These are phyloP conservation scores for Aegle marmelos DNA, from an alignment of 345 rosid genomes.

Conservation along the genomic window DNA sequence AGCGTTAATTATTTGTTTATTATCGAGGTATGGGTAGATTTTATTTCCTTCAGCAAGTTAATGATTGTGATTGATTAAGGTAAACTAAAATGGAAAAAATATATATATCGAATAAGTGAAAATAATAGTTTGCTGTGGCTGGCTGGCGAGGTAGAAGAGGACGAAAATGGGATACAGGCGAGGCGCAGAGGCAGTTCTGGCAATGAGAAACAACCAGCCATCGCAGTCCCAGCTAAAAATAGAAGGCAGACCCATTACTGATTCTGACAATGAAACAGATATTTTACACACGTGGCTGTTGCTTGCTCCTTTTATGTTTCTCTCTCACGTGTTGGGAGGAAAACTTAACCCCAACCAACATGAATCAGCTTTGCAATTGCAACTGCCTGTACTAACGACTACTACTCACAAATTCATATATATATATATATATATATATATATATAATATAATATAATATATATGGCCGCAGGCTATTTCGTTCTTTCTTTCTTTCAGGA, in stretches of 20 bases:
- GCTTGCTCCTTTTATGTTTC: background rate
- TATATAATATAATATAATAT: no score
- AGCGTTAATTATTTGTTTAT: constrained; percentile 1
- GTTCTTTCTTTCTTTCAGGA: no score
- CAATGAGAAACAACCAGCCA: background rate
- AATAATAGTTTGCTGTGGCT: no score
- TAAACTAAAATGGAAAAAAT: background rate
- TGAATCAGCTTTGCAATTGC: no score
- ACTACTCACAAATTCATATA: no score
- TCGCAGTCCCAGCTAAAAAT: background rate
- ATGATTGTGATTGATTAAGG: constrained; percentile 8
- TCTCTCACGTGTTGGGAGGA: background rate
- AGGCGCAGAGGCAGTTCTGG: background rate
- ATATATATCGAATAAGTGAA: no score
- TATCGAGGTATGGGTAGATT: background rate
- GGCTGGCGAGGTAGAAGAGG: no score
- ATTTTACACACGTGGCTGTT: background rate
- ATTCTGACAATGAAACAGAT: background rate
- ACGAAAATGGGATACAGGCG: background rate
- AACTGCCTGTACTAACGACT: no score
- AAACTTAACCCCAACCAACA: no score
- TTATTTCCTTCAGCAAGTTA: background rate
- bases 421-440: no score
- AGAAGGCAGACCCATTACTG: background rate
- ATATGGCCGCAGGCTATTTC: no score